These are phyloP conservation scores for Xylariaceae sp. DNA, from an alignment of 2,329 filamentous ascomycete genomes.

Conservation along the genomic window DNA sequence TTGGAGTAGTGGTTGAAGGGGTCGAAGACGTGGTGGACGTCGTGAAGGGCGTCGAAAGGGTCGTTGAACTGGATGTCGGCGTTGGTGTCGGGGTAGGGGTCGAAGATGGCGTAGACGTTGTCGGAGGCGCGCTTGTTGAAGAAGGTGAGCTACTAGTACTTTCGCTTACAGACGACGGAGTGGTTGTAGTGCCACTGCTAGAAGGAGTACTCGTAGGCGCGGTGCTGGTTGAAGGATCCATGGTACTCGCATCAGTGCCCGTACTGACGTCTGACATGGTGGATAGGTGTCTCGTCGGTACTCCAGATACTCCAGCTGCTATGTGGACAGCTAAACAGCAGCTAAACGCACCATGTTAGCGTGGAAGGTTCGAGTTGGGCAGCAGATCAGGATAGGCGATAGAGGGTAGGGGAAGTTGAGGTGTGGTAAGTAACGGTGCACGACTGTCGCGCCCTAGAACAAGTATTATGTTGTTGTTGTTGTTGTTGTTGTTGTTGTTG, in stretches of 20 bases:
- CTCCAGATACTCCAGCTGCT: conserved; percentile 2
- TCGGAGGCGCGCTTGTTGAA: conserved; percentile 11
- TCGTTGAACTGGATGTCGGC: conserved; percentile 12
- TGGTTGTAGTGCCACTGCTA: conserved; percentile 10
- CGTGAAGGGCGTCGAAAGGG: conserved; percentile 2
- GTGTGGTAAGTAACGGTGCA: conserved; percentile 3
- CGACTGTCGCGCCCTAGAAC: too few species aligned
- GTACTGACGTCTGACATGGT: conserved; percentile 32
- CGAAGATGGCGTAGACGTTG: conserved; percentile 2
- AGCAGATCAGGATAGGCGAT: not conserved
- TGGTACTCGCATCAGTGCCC: not conserved
- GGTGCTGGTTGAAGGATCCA: not conserved
- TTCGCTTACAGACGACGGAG: conserved; percentile 7
- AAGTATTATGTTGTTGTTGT: too few species aligned
- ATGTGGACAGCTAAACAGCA: too few species aligned
- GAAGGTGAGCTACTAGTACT: too few species aligned
- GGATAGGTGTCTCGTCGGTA: conserved; percentile 18
- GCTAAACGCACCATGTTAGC: conserved; percentile 32
- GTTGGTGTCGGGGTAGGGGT: conserved; percentile 11
- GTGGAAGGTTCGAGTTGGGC: conserved; percentile 4
- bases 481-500: too few species aligned
- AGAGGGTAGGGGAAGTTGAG: not conserved
- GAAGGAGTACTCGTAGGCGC: conserved; percentile 25
- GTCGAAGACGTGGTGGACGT: conserved; percentile 12
- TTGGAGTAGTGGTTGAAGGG: conserved; percentile 13